A percentile compares a stretch with the other conserved stretches of the same genome.
These are phyloP conservation scores for Pulveroboletus frians DNA, from an alignment of 768 basidiomycete genomes.

Conservation along the genomic window DNA sequence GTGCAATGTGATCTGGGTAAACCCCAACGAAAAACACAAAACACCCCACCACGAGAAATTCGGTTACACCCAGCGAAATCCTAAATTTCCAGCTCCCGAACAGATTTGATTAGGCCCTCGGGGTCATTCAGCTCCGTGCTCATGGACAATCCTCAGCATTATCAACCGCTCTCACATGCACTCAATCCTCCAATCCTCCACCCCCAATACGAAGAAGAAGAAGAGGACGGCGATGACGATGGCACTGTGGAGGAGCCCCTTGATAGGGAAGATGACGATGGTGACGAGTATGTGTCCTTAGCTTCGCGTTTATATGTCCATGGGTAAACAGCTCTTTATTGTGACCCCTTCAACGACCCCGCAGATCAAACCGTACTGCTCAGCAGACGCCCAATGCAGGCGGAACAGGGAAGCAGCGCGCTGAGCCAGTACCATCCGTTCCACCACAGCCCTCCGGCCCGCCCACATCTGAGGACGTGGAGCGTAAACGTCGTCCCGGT, in stretches of 20 bases:
- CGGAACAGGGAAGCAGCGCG: conserved; percentile 18
- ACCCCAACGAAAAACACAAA: conserved; percentile 25
- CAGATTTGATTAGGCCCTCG: conserved; percentile 18
- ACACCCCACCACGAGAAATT: conserved; percentile 29
- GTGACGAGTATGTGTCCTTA: conserved; percentile 27
- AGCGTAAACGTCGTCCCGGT: conserved; percentile 68
- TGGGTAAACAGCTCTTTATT: conserved; percentile 2
- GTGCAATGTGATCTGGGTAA: conserved; percentile 23
- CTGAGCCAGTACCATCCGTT: conserved; percentile 25
- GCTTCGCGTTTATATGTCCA: conserved; percentile 7
- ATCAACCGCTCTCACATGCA: conserved; percentile 77
- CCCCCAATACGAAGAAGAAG: conserved; percentile 45
- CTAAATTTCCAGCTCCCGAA: conserved; percentile 19
- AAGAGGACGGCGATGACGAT: conserved; percentile 72
- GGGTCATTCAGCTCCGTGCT: conserved; percentile 1
- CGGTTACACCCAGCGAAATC: conserved; percentile 30
- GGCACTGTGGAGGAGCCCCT: conserved; percentile 69
- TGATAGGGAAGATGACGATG: conserved; percentile 42
- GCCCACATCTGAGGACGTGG: conserved; percentile 29
- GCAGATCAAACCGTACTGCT: conserved; percentile 21
- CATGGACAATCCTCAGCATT: conserved; percentile 72
- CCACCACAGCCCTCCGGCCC: conserved; percentile 20
- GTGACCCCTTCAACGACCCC: conserved; percentile 2
- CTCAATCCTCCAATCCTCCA: conserved; percentile 49
- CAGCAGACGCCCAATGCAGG: conserved; percentile 13